Base-by-base conservation (phyloP, 306 rosid genomes). In the Neltuma alba region DNA sequence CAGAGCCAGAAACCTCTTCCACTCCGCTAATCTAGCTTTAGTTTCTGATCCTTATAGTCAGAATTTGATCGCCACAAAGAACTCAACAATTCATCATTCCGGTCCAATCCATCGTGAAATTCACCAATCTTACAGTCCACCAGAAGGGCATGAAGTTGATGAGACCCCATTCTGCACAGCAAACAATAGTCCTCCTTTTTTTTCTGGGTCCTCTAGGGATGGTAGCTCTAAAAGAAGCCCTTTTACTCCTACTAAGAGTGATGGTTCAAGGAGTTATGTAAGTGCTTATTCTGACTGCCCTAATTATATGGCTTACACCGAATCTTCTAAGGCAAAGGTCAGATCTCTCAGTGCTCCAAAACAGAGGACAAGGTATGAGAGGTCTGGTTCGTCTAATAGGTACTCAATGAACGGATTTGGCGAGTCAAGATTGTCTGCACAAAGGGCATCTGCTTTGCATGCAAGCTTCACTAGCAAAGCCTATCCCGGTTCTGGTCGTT, bases 401-500 rank as follows among this genome's bases (percentile, higher is more conserved):
- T 79, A 83, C 80, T 85, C 91, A 9, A 77, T 77, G 7, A 80
- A 84, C 52, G 88, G 88, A 30, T 75, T 45, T 61, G 89, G 89
- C 0, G 85, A 86, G 54, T 60, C 86, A 1, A 87, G 83, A 81
- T 68, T 82, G 55, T 82, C 78, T 27, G 45, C 86, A 4, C 92
- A 87, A 33, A 84, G 37, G 75, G 61, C 63, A 7, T 76, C 86
- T 16, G 30, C 93, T 33, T 83, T 89, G 89, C 98, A 92, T 3
- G 66, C 92, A 9, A 87, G 83, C 65, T 92, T 95, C 34, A 41
- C 85, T 0, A 83, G 69, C 81, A 95, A 95, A 78, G 94, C 91
- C 4, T 93, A 93, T 85, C 99, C 91, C 1, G 99, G 99, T 27
- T 95, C 98, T 38, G 99, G 98, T 72, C 96, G 95, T 18, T 88